Conservation (phyloP, 202 grass and related monocot genomes). For the Tripidium arundinaceum region DNA sequence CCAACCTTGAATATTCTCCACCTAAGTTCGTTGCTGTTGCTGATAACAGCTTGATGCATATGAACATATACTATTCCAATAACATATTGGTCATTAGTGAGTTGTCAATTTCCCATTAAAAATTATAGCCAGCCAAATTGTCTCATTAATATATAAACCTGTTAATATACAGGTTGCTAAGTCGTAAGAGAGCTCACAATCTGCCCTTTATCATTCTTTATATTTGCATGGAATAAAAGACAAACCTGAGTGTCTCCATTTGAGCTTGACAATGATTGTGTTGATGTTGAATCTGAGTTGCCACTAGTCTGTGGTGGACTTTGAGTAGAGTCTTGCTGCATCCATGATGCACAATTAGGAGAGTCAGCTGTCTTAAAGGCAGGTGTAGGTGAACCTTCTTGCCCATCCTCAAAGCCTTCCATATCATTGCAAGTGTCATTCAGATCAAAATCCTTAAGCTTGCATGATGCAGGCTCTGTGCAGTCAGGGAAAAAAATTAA, state of each 20-base stretch:
- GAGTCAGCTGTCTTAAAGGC: constrained; percentile 39
- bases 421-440: constrained; percentile 69
- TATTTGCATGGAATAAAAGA: constrained; percentile 19
- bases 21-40: background rate
- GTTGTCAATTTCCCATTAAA: background rate
- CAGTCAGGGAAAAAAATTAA: constrained; percentile 28
- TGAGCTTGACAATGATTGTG: constrained; percentile 83
- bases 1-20: background rate
- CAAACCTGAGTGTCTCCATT: constrained; percentile 89
- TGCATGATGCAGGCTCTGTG: constrained; percentile 52
- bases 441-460: constrained; percentile 90
- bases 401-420: constrained; percentile 65
- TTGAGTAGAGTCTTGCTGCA: constrained; percentile 56
- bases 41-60: background rate
- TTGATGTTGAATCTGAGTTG: constrained; percentile 92
- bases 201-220: background rate
- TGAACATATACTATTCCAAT: background rate
- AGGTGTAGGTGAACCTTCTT: constrained; percentile 32
- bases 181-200: constrained; percentile 4
- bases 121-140: background rate
- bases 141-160: background rate
- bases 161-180: background rate
- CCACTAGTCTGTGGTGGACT: constrained; percentile 85
- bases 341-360: constrained; percentile 70
- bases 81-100: background rate